These are phyloP conservation scores for Penicillium verhagenii DNA, from an alignment of 495 filamentous ascomycete genomes.

Conservation along the genomic window DNA sequence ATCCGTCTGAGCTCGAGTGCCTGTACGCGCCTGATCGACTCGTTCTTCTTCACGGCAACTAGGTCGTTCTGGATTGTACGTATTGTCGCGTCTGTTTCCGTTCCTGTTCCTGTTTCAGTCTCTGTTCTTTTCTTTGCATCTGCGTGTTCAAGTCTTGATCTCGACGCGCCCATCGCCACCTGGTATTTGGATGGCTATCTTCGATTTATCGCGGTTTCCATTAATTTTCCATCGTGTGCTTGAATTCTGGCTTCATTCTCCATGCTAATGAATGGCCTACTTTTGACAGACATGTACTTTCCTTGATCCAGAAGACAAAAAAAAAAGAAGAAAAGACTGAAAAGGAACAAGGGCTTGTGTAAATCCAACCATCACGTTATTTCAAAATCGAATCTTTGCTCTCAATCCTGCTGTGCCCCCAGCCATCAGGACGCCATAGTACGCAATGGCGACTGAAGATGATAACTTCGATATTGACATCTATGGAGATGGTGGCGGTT, in stretches of 20 bases:
- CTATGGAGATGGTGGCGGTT: slow-evolving; percentile 75
- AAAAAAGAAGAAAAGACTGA: slow-evolving; percentile 27
- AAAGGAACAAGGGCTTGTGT: slow-evolving; percentile 37
- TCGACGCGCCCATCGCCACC: slow-evolving; percentile 1
- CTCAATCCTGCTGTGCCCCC: slow-evolving; percentile 11
- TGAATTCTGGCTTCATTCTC: slow-evolving; percentile 18
- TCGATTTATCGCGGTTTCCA: slow-evolving; percentile 6
- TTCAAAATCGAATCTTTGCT: slow-evolving; percentile 27
- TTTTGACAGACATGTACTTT: slow-evolving; percentile 48
- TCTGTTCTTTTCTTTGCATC: slow-evolving; percentile 1
- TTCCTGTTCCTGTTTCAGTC: slow-evolving; percentile 7
- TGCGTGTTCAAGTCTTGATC: slow-evolving; percentile 6
- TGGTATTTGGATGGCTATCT: not conserved
- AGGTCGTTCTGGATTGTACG: slow-evolving; percentile 47
- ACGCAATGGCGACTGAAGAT: slow-evolving; percentile 73
- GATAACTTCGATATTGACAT: slow-evolving; percentile 99
- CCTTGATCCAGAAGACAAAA: slow-evolving; percentile 33
- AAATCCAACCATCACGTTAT: slow-evolving; percentile 30
- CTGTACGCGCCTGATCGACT: slow-evolving; percentile 23
- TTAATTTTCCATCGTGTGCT: not conserved
- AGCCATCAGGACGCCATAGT: slow-evolving; percentile 17
- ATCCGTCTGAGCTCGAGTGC: slow-evolving; percentile 7
- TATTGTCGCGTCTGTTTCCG: slow-evolving; percentile 34
- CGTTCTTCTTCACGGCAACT: slow-evolving; percentile 25
- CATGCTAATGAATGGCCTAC: slow-evolving; percentile 43